A percentile compares a stretch with the other conserved stretches of the same genome.
Evolutionary conservation across 2,329 filamentous ascomycete genomes (phyloP).

Genomic region (Geosmithia flava): DNA sequence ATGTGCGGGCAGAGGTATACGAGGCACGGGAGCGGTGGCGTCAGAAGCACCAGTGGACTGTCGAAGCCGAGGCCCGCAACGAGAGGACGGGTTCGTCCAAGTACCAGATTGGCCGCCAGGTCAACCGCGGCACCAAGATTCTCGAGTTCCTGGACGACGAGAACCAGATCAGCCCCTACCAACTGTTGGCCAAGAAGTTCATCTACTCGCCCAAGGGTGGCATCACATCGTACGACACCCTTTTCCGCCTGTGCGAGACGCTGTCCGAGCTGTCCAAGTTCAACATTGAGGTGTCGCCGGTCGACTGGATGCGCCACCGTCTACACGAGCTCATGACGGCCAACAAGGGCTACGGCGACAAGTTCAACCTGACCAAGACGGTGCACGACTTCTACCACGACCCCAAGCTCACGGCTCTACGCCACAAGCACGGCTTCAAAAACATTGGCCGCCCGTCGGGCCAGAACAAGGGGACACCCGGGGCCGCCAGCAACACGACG

Average conservation of each 20-base stretch:
- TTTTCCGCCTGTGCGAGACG: conserved; percentile 42
- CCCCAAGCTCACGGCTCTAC: conserved; percentile 32
- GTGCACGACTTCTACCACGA: conserved; percentile 45
- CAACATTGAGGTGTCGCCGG: conserved; percentile 35
- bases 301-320: conserved; percentile 45
- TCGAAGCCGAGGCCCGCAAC: conserved; percentile 16
- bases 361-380: conserved; percentile 37
- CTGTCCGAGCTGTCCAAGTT: conserved; percentile 41
- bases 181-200: conserved; percentile 39
- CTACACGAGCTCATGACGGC: conserved; percentile 33
- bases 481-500: conserved; percentile 4
- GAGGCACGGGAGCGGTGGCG: conserved; percentile 33
- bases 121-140: conserved; percentile 41
- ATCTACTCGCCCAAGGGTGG: conserved; percentile 26
- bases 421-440: conserved; percentile 40
- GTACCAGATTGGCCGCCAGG: conserved; percentile 41
- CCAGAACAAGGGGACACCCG: conserved; percentile 19
- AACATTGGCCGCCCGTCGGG: conserved; percentile 44
- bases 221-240: conserved; percentile 40
- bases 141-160: conserved; percentile 35
- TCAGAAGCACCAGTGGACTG: conserved; percentile 28
- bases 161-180: conserved; percentile 42
- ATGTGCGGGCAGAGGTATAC: conserved; percentile 28
- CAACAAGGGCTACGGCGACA: conserved; percentile 16
- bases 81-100: conserved; percentile 26